These are phyloP conservation scores for Sclerotinia subarctica DNA, from an alignment of 2,329 filamentous ascomycete species.

Conservation along the genomic window DNA sequence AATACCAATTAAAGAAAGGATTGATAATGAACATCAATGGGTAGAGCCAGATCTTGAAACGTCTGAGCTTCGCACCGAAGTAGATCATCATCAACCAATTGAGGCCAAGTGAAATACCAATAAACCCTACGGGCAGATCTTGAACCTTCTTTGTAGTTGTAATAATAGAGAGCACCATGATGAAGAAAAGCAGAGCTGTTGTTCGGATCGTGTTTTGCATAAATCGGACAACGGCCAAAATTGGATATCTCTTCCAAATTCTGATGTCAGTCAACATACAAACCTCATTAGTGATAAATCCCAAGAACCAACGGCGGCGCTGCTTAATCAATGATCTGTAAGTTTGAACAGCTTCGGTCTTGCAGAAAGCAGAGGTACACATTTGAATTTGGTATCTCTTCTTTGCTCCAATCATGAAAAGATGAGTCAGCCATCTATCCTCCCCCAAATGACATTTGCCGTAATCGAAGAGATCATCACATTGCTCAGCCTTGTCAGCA, in stretches of 20 bases:
- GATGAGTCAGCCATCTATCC: conserved; percentile 93
- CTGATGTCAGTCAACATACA: conserved; percentile 96
- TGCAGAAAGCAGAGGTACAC: conserved; percentile 97
- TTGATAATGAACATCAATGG: conserved; percentile 94
- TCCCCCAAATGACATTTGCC: conserved; percentile 94
- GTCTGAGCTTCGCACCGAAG: conserved; percentile 80
- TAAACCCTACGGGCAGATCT: conserved; percentile 87
- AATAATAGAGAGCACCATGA: conserved; percentile 82
- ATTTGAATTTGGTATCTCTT: conserved; percentile 94
- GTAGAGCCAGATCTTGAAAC: conserved; percentile 94
- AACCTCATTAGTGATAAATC: conserved; percentile 96
- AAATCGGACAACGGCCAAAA: conserved; percentile 82
- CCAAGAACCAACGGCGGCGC: conserved; percentile 91
- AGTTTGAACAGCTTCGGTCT: conserved; percentile 93
- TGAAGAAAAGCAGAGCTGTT: conserved; percentile 89
- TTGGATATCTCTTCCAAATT: conserved; percentile 85
- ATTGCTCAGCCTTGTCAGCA: conserved; percentile 92
- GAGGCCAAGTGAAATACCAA: conserved; percentile 84
- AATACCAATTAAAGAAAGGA: conserved; percentile 97
- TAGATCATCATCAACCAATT: conserved; percentile 97
- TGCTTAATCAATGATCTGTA: conserved; percentile 87
- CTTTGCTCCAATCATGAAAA: conserved; percentile 97
- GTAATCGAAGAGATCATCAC: conserved; percentile 93
- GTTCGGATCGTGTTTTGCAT: conserved; percentile 96
- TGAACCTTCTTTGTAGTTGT: conserved; percentile 76